Base-by-base conservation (phyloP, 2,329 filamentous ascomycete species). In the Ilyonectria sp. region DNA sequence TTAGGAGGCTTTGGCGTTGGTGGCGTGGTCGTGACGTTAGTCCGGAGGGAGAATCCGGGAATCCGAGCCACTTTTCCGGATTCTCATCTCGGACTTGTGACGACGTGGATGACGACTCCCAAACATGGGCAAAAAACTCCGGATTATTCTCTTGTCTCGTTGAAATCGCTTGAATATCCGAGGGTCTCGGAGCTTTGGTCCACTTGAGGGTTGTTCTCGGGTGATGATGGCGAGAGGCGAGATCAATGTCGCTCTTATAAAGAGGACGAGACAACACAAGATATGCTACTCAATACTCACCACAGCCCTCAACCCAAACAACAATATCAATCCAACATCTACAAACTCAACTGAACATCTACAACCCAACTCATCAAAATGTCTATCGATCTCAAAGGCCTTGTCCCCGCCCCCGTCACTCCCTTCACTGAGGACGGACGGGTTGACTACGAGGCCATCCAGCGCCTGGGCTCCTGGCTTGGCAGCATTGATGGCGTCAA, bases 391-490 rank as follows among this genome's bases (percentile, higher is more conserved):
- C 81, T 87, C 65, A 80, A 81, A 57, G 85, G 85, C 58, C 82
- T 87, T 57, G 83, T 83, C 23, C 86, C 84, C 53, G 85, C 85
- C 43, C 85, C 85, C 15, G 84, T 87, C 65, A 87, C 85, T 13
- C 83, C 85, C 56, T 87, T 87, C 79, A 86, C 81, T 69, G 74
- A 76, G 52, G 81, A 85, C 60, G 84, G 86, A 13, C 77, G 77
- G 11, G 80, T 87, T 61, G 86, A 87, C 77, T 87, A 84, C 74
- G 80, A 82, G 10, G 85, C 85, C 44, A 87, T 87, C 67, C 84
- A 87, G 60, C 82, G 85, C 17, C 82, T 87, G 13, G 86, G 86
- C 17, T 84, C 83, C 6, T 87, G 85, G 86, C 84, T 87, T 35
- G 85, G 85, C 47, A 84, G 83, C 74, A 86, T 86, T 53, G 71